phyloP scores from a whole-genome alignment of 1,284 basidiomycete genomes.

The Golubevia sp. region DNA sequence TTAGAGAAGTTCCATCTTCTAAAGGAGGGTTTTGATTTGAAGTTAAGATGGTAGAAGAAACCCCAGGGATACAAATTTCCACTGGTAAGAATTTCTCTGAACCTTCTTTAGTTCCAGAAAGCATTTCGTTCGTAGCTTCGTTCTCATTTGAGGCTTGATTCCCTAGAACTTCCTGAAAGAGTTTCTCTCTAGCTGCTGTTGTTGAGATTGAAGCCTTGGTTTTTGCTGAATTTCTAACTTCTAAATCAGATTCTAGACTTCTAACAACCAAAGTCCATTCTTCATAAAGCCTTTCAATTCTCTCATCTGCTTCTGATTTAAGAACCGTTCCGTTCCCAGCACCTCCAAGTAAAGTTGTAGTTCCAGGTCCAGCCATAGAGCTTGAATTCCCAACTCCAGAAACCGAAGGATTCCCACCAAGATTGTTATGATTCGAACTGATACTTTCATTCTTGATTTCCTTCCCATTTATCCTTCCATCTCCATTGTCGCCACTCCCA shows the following conservation, averaged over 20 bases:
- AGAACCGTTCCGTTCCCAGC: constrained; percentile 19
- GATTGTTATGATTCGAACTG: background rate
- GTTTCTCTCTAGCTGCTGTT: too few species aligned
- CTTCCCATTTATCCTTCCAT: background rate
- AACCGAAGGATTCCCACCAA: background rate
- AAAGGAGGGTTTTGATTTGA: constrained; percentile 10
- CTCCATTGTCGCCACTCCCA: background rate
- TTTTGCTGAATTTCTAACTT: background rate
- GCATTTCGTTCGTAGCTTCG: background rate
- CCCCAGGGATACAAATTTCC: constrained; percentile 37
- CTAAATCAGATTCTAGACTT: background rate
- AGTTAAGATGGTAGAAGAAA: constrained; percentile 15
- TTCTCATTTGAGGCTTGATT: background rate
- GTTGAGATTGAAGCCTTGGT: background rate
- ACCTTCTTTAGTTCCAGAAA: constrained; percentile 5
- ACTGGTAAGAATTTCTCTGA: constrained; percentile 26
- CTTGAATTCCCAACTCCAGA: background rate
- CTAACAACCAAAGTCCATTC: constrained; percentile 43
- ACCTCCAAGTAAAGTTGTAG: background rate
- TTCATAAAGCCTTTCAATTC: constrained; percentile 51
- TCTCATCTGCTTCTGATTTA: constrained; percentile 47
- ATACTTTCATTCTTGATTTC: background rate
- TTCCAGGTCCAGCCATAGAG: background rate
- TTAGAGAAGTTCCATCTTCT: constrained; percentile 80
- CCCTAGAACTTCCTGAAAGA: background rate